These are phyloP conservation scores for Volvariella volvacea DNA, from an alignment of 1,284 basidiomycete genomes.

Conservation along the genomic window DNA sequence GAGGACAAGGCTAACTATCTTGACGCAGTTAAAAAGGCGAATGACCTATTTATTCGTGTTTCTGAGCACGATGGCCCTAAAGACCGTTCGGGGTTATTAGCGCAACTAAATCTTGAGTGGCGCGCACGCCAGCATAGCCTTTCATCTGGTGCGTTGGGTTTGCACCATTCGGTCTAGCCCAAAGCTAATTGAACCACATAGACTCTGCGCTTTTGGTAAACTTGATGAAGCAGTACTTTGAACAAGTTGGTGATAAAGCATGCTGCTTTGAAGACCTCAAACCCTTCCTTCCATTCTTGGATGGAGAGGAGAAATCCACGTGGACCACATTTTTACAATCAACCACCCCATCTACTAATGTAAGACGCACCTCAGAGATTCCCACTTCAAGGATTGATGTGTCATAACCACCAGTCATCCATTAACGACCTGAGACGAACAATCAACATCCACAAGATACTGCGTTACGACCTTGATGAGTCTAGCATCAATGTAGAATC, in stretches of 20 bases:
- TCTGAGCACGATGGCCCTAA: conserved; percentile 56
- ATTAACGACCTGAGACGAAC: conserved; percentile 43
- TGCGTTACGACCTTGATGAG: conserved; percentile 48
- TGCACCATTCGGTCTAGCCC: conserved; percentile 3
- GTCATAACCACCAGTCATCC: conserved; percentile 3
- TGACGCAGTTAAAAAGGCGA: conserved; percentile 37
- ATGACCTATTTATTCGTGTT: conserved; percentile 49
- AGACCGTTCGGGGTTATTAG: conserved; percentile 69
- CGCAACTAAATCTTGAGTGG: conserved; percentile 64
- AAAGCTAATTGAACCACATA: conserved; percentile 16
- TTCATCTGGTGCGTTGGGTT: conserved; percentile 30
- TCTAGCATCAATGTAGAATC: conserved; percentile 45
- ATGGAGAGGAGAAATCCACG: conserved; percentile 34
- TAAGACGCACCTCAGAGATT: conserved; percentile 37
- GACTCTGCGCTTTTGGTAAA: conserved; percentile 36
- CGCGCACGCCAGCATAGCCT: conserved; percentile 42
- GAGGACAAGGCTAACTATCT: conserved; percentile 25
- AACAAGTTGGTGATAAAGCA: conserved; percentile 69
- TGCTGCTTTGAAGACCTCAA: conserved; percentile 83
- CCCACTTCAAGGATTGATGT: conserved; percentile 8
- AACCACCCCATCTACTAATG: conserved; percentile 26
- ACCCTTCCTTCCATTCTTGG: conserved; percentile 46
- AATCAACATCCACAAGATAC: conserved; percentile 69
- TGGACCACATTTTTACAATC: conserved; percentile 55
- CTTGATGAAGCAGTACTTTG: conserved; percentile 63